Evolutionary conservation across 345 rosid genomes (phyloP), one percentile per base, ranked within the genome.

Genomic region (Syzygium aromaticum): DNA sequence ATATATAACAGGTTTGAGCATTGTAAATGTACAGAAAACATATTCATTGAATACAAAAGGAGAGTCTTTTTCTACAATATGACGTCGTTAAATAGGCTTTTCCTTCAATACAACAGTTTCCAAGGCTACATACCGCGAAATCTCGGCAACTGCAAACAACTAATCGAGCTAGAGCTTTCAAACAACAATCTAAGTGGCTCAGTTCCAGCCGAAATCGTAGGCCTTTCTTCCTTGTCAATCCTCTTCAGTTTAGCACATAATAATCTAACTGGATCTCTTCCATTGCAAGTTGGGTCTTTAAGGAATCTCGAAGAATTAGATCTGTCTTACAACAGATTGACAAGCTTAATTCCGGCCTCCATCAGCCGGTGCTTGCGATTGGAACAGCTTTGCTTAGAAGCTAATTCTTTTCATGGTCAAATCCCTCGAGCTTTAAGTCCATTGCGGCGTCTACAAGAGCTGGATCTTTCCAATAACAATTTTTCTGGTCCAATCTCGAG

Each of bases 1-100:
- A n/a, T n/a, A n/a, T n/a, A n/a, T n/a, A n/a, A n/a, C n/a, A n/a
- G n/a, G n/a, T n/a, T n/a, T n/a, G n/a, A n/a, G n/a, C n/a, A n/a
- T n/a, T n/a, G n/a, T n/a, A n/a, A n/a, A n/a, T n/a, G n/a, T n/a
- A n/a, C n/a, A n/a, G n/a, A n/a, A n/a, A n/a, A n/a, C n/a, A n/a
- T n/a, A n/a, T n/a, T n/a, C n/a, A n/a, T n/a, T n/a, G n/a, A n/a
- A n/a, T n/a, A n/a, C n/a, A n/a, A n/a, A n/a, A n/a, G n/a, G n/a
- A n/a, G n/a, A n/a, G n/a, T n/a, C n/a, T n/a, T n/a, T n/a, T n/a
- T n/a, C n/a, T n/a, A n/a, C n/a, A 63, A 63, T 5, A 2, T 63
- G 22, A 28, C 40, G 0, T 63, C 1, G 7, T 59, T 59, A 27
- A 0, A 2, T 59, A 0, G 0, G 3, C 67, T 59, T 59, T 1